Percentiles rank a stretch among this genome's conserved stretches.
These are phyloP conservation scores for Pseudohalonectria lignicola DNA, from an alignment of 2,329 filamentous ascomycete genomes.

Conservation along the genomic window DNA sequence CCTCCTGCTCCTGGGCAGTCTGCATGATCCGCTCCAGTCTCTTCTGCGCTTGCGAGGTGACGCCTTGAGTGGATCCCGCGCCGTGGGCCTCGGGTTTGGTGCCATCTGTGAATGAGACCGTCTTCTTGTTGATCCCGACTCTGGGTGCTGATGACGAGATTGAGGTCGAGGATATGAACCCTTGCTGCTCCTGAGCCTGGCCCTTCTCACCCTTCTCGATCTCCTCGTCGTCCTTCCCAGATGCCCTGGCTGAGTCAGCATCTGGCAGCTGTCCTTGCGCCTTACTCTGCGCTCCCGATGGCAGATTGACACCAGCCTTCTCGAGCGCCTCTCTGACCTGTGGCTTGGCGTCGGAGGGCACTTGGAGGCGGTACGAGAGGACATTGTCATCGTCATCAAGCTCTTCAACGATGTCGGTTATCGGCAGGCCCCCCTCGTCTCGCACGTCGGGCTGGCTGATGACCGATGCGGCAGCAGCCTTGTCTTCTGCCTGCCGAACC, in stretches of 20 bases:
- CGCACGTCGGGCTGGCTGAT: slow-evolving; percentile 48
- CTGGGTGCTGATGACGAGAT: too few species aligned
- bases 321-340: slow-evolving; percentile 62
- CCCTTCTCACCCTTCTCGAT: too few species aligned
- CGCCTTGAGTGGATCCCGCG: slow-evolving; percentile 22
- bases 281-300: too few species aligned
- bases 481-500: slow-evolving; percentile 56
- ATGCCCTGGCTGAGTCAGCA: too few species aligned
- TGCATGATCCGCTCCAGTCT: slow-evolving; percentile 46
- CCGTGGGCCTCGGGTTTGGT: slow-evolving; percentile 34
- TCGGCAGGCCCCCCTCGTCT: slow-evolving; percentile 54
- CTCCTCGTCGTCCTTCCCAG: too few species aligned
- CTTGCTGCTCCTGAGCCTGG: too few species aligned
- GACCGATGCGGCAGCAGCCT: slow-evolving; percentile 52
- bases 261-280: too few species aligned
- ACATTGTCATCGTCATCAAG: slow-evolving; percentile 86
- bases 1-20: slow-evolving; percentile 43
- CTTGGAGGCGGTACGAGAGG: slow-evolving; percentile 53
- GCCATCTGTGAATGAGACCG: slow-evolving; percentile 52
- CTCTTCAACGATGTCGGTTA: slow-evolving; percentile 87
- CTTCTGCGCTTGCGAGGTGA: slow-evolving; percentile 7
- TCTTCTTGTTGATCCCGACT: too few species aligned
- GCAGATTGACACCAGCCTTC: too few species aligned
- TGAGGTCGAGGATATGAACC: too few species aligned
- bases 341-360: slow-evolving; percentile 55